phyloP scores from a whole-genome alignment of 2,329 filamentous ascomycete genomes.

The Coniochaeta hoffmannii region DNA sequence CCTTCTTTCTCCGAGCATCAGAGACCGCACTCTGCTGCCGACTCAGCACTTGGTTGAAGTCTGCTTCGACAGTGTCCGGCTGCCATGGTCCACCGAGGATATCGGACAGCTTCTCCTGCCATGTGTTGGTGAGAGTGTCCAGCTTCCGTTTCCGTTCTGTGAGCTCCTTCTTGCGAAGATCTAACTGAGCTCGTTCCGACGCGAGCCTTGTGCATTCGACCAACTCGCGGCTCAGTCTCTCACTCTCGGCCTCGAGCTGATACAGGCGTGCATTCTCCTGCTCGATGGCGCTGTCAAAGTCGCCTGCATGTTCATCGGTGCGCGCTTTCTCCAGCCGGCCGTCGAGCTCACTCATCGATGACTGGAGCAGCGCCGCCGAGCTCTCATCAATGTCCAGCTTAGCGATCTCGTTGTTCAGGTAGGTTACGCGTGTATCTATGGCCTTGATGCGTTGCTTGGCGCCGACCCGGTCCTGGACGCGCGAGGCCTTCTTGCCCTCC shows the following conservation, averaged over 20 bases:
- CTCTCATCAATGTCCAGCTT: slow-evolving; percentile 82
- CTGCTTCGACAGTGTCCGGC: slow-evolving; percentile 58
- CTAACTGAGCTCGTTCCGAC: slow-evolving; percentile 74
- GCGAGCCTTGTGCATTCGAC: slow-evolving; percentile 75
- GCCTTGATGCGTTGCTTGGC: slow-evolving; percentile 64
- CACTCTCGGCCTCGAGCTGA: slow-evolving; percentile 63
- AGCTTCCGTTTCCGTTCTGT: slow-evolving; percentile 67
- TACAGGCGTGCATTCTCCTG: slow-evolving; percentile 58
- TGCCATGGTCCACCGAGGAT: slow-evolving; percentile 63
- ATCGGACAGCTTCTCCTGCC: slow-evolving; percentile 60
- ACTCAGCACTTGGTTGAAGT: slow-evolving; percentile 58
- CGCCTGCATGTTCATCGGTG: slow-evolving; percentile 52
- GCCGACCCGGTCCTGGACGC: slow-evolving; percentile 66
- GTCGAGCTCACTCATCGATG: slow-evolving; percentile 63
- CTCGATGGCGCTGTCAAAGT: slow-evolving; percentile 65
- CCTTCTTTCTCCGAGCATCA: slow-evolving; percentile 62
- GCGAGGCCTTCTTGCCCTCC: slow-evolving; percentile 63
- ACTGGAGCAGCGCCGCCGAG: slow-evolving; percentile 67
- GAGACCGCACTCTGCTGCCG: slow-evolving; percentile 49
- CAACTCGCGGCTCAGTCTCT: slow-evolving; percentile 70
- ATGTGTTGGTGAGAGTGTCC: slow-evolving; percentile 68
- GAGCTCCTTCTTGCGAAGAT: slow-evolving; percentile 74
- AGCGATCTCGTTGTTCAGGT: slow-evolving; percentile 61
- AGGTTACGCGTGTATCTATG: slow-evolving; percentile 63
- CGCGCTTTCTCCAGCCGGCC: slow-evolving; percentile 54